Conservation (phyloP, 371 early-diverging fungal genomes). For the Mucor sp. region DNA sequence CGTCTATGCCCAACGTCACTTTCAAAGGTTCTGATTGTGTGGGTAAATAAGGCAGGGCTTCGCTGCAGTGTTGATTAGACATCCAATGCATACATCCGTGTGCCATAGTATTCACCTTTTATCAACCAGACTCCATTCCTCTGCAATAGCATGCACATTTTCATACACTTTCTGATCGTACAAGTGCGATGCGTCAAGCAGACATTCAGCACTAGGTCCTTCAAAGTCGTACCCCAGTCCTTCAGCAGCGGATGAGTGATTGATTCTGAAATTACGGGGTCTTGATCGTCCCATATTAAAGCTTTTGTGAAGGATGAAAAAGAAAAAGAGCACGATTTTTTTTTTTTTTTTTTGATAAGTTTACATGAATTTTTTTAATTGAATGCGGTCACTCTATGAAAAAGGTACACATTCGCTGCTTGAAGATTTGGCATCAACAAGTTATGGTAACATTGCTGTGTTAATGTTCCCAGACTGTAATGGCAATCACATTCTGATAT, state of each 20-base stretch:
- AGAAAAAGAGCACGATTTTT: not conserved
- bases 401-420: no score
- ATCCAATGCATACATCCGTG: not conserved
- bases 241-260: not conserved
- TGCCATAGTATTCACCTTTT: slow-evolving; percentile 4
- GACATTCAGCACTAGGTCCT: slow-evolving; percentile 14
- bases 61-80: slow-evolving; percentile 3
- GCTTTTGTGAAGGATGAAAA: not conserved
- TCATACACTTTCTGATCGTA: slow-evolving; percentile 11
- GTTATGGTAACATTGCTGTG: no score
- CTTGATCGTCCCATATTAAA: not conserved
- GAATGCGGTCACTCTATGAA: not conserved
- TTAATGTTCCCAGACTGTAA: no score
- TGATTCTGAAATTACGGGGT: not conserved
- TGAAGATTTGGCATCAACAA: no score
- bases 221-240: slow-evolving; percentile 10
- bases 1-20: slow-evolving; percentile 17
- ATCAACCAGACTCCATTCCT: slow-evolving; percentile 16
- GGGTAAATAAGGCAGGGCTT: slow-evolving; percentile 24
- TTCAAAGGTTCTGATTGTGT: not conserved
- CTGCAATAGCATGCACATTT: slow-evolving; percentile 12
- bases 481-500: no score
- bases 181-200: slow-evolving; percentile 13
- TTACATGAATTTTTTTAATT: not conserved
- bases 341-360: not conserved